Conservation (phyloP, 164 flowering plant genomes). For the Kalanchoe fedtschenkoi region DNA sequence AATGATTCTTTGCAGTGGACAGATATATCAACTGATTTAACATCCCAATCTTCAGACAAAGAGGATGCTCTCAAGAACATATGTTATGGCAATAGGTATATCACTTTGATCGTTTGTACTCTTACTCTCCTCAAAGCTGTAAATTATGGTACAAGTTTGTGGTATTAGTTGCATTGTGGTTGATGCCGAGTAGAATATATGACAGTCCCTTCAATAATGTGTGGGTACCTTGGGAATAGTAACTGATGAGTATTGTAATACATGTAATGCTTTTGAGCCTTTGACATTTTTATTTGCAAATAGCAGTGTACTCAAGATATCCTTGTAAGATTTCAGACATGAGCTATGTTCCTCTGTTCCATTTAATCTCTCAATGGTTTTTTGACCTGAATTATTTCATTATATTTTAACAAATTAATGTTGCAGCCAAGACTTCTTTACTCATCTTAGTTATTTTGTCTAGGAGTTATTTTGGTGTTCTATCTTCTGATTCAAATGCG, state of each 20-base stretch:
- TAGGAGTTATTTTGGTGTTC: constrained; percentile 37
- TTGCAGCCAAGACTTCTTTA: background rate
- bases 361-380: background rate
- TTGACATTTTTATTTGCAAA: background rate
- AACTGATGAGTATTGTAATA: background rate
- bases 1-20: constrained; percentile 25
- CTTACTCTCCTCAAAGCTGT: background rate
- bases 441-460: constrained; percentile 10
- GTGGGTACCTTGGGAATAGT: background rate
- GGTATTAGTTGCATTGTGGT: background rate
- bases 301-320: background rate
- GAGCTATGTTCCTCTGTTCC: background rate
- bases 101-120: constrained; percentile 1
- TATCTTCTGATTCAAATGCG: constrained; percentile 21
- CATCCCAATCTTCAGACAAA: constrained; percentile 38
- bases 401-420: background rate
- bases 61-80: constrained; percentile 30
- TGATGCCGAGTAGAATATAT: background rate
- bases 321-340: background rate
- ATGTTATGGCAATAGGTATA: constrained; percentile 34
- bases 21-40: constrained; percentile 39
- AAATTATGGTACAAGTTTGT: background rate
- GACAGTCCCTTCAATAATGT: background rate
- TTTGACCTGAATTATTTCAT: background rate
- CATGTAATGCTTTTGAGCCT: background rate